A percentile compares a stretch with the other conserved stretches of the same genome.
Conservation (phyloP, 1,139 yeast species). For the Pichia sp. region DNA sequence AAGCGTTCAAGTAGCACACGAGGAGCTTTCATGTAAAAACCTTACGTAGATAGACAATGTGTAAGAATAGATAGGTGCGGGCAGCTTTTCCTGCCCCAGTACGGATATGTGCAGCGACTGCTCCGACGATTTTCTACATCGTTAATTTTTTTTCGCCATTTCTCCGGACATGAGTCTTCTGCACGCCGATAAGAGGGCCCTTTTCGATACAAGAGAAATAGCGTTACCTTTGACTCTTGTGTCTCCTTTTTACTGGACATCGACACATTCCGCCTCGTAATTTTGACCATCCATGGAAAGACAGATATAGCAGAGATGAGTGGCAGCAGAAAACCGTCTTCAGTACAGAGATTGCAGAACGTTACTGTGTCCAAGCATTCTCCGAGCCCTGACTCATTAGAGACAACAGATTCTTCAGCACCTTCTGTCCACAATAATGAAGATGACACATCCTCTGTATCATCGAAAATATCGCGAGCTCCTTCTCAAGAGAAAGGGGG, state of each 20-base stretch:
- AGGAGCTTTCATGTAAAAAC: neutral
- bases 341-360: slow-evolving; percentile 9
- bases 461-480: neutral
- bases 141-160: neutral
- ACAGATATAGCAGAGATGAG: slow-evolving; percentile 1
- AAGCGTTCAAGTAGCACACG: slow-evolving; percentile 24
- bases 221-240: neutral
- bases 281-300: neutral
- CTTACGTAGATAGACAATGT: neutral
- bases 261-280: neutral
- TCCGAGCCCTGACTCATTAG: slow-evolving; percentile 8
- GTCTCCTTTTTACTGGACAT: neutral
- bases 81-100: neutral
- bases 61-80: neutral
- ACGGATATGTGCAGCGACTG: slow-evolving; percentile 14
- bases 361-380: slow-evolving; percentile 4
- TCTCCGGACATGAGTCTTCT: neutral
- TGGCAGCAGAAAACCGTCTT: slow-evolving; percentile 11
- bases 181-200: neutral
- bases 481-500: neutral
- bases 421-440: neutral
- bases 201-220: neutral
- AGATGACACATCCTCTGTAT: neutral
- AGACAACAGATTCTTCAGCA: neutral
- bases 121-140: slow-evolving; percentile 7